Conservation (phyloP, 2,329 filamentous ascomycete genomes). For the Colletotrichum neosansevieriae region DNA sequence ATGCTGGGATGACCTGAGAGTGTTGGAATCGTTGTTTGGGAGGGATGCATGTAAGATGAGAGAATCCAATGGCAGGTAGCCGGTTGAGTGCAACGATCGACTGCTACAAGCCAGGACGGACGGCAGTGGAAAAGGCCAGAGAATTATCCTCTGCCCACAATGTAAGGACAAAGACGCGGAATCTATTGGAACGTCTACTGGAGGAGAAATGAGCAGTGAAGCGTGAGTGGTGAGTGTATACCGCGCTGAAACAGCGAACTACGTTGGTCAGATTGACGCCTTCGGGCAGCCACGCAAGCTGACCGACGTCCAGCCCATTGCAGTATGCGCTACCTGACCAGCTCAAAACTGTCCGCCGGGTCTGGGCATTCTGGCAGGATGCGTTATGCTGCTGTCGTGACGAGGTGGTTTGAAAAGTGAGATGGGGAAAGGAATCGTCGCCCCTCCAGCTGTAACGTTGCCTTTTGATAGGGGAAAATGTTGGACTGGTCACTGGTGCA, state of each 20-base stretch:
- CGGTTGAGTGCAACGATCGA: slow-evolving; percentile 32
- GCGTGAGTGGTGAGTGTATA: not conserved
- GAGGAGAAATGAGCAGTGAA: no score
- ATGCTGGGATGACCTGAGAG: slow-evolving; percentile 8
- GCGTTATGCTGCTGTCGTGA: not conserved
- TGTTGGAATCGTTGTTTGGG: not conserved
- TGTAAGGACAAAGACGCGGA: slow-evolving; percentile 3
- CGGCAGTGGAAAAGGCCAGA: not conserved
- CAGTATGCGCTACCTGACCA: not conserved
- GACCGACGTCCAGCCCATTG: not conserved
- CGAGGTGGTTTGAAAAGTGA: slow-evolving; percentile 5
- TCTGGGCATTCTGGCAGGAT: not conserved
- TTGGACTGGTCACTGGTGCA: not conserved
- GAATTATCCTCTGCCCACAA: not conserved
- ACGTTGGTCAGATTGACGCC: slow-evolving; percentile 7
- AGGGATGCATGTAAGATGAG: slow-evolving; percentile 4
- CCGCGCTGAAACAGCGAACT: slow-evolving; percentile 19
- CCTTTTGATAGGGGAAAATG: slow-evolving; percentile 21
- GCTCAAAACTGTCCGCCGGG: slow-evolving; percentile 11
- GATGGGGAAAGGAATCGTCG: slow-evolving; percentile 20
- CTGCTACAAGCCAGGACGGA: not conserved
- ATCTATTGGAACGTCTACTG: no score
- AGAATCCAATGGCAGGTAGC: not conserved
- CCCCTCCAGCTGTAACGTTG: slow-evolving; percentile 40
- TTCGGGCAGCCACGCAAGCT: not conserved